Percentiles rank a stretch among this genome's conserved stretches.
phyloP scores from a whole-genome alignment of 306 rosid species.

The Glycyrrhiza uralensis region DNA sequence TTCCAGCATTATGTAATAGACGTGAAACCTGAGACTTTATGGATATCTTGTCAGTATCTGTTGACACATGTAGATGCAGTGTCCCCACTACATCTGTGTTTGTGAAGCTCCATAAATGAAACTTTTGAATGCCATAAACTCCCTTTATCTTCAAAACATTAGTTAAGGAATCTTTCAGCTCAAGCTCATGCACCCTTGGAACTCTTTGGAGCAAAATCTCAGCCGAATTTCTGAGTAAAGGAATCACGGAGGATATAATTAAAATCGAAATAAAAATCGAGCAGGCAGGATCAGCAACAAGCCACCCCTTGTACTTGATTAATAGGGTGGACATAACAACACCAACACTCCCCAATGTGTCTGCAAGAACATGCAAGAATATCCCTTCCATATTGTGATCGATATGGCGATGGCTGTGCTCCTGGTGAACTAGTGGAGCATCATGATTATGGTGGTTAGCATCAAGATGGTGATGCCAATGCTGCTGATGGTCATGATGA shows the following conservation, averaged over 20 bases:
- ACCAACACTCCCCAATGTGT: constrained; percentile 95
- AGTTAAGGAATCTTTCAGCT: constrained; percentile 54
- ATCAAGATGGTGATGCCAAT: constrained; percentile 20
- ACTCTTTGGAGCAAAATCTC: constrained; percentile 87
- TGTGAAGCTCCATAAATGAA: constrained; percentile 82
- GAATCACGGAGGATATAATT: constrained; percentile 81
- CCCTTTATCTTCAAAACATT: constrained; percentile 59
- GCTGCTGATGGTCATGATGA: background rate
- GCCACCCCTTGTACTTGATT: constrained; percentile 96
- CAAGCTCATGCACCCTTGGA: constrained; percentile 64
- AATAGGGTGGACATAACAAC: constrained; percentile 88
- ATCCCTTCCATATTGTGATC: constrained; percentile 99
- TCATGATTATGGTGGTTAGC: constrained; percentile 28
- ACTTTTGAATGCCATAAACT: constrained; percentile 59
- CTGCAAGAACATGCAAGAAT: constrained; percentile 93
- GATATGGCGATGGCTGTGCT: constrained; percentile 67
- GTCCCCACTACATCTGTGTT: constrained; percentile 82
- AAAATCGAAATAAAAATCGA: constrained; percentile 86
- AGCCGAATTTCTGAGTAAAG: constrained; percentile 85
- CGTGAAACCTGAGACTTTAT: constrained; percentile 56
- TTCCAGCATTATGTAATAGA: constrained; percentile 60
- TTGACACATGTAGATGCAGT: constrained; percentile 64
- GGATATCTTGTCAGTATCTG: constrained; percentile 60
- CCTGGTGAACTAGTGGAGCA: constrained; percentile 17
- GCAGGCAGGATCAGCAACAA: constrained; percentile 90